A percentile compares a stretch with the other conserved stretches of the same genome.
phyloP scores from a whole-genome alignment of 257 asterid species.

The Nicotiana benthamiana region DNA sequence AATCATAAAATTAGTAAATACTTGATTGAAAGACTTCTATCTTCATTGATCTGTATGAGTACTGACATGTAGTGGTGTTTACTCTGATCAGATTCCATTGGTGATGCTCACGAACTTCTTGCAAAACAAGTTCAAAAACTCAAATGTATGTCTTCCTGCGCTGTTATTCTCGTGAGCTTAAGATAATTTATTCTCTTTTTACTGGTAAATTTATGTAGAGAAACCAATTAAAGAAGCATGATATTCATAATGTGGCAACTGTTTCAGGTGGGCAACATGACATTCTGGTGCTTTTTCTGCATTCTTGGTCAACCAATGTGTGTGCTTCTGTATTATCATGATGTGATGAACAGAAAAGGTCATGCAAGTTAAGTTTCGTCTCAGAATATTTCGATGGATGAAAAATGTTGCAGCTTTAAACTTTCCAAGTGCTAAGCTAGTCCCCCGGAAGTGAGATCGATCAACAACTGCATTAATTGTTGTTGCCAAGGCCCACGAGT shows the following conservation, averaged over 20 bases:
- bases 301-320: slow-evolving; percentile 96
- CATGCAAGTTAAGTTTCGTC: slow-evolving; percentile 20
- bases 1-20: not conserved
- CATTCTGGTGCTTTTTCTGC: slow-evolving; percentile 88
- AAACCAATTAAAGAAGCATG: not conserved
- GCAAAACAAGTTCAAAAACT: slow-evolving; percentile 78
- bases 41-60: not conserved
- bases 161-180: not conserved
- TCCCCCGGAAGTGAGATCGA: not conserved
- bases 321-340: slow-evolving; percentile 84
- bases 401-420: not conserved
- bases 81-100: slow-evolving; percentile 67
- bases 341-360: slow-evolving; percentile 79
- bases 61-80: not conserved
- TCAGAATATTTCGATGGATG: not conserved
- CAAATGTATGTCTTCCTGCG: slow-evolving; percentile 55
- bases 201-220: not conserved
- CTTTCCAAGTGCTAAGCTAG: not conserved
- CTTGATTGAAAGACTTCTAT: not conserved
- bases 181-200: not conserved
- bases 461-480: not conserved
- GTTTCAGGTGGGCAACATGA: slow-evolving; percentile 90
- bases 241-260: not conserved
- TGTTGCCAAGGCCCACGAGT: not conserved
- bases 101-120: slow-evolving; percentile 74